A percentile compares a stretch with the other conserved stretches of the same genome.
phyloP scores from a whole-genome alignment of 495 filamentous ascomycete species.

The Penicillium desertorum region DNA sequence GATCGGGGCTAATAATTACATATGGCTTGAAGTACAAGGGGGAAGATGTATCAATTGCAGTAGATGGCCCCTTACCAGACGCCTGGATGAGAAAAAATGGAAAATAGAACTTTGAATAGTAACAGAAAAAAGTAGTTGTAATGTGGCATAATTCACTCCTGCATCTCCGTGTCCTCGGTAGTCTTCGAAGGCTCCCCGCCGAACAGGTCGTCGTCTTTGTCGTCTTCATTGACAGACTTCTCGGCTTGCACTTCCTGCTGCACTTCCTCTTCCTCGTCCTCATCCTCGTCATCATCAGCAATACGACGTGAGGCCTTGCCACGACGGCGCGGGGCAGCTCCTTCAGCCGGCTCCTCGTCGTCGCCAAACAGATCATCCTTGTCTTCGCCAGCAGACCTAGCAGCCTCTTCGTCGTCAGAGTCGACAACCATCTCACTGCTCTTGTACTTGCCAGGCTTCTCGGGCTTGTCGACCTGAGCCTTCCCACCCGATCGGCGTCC shows the following conservation, averaged over 20 bases:
- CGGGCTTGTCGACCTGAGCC: slow-evolving; percentile 38
- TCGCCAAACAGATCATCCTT: slow-evolving; percentile 31
- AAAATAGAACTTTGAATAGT: not conserved
- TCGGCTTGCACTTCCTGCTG: slow-evolving; percentile 8
- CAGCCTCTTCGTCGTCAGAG: slow-evolving; percentile 55
- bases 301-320: slow-evolving; percentile 39
- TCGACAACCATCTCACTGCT: slow-evolving; percentile 77
- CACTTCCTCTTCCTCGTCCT: slow-evolving; percentile 26
- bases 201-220: slow-evolving; percentile 29
- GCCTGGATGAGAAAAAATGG: not conserved
- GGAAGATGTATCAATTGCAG: slow-evolving; percentile 8
- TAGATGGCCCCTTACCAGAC: not conserved
- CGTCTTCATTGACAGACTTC: slow-evolving; percentile 15
- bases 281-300: slow-evolving; percentile 48
- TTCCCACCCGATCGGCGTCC: slow-evolving; percentile 57
- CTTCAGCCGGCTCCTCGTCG: slow-evolving; percentile 37
- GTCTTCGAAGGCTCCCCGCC: slow-evolving; percentile 22
- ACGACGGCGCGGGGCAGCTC: slow-evolving; percentile 38
- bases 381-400: slow-evolving; percentile 33
- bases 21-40: slow-evolving; percentile 1
- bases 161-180: slow-evolving; percentile 31
- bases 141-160: slow-evolving; percentile 21
- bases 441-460: slow-evolving; percentile 63
- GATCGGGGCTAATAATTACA: slow-evolving; percentile 12
- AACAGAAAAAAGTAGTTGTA: slow-evolving; percentile 5